phyloP scores from a whole-genome alignment of 2,329 filamentous ascomycete genomes.

The Polytolypa hystricis region DNA sequence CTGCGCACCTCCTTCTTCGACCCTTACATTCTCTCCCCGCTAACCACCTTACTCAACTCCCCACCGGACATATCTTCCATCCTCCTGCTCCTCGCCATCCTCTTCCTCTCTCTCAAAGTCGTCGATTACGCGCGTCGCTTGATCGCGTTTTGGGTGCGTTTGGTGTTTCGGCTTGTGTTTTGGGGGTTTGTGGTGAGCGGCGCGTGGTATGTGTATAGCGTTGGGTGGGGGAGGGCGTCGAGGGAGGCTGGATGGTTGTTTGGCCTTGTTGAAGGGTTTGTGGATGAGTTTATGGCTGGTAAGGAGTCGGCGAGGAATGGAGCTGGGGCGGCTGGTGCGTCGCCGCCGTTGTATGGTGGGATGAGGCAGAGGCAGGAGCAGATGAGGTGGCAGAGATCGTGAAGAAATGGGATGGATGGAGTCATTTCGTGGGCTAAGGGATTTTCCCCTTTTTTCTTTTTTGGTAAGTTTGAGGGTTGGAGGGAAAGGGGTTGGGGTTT shows the following conservation, averaged over 20 bases:
- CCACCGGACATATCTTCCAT: slow-evolving; percentile 27
- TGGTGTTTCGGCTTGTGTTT: slow-evolving; percentile 52
- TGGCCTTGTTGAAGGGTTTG: slow-evolving; percentile 54
- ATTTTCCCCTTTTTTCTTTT: not conserved
- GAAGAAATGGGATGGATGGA: not conserved
- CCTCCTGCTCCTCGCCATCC: slow-evolving; percentile 43
- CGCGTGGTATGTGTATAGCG: slow-evolving; percentile 43
- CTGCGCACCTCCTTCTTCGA: slow-evolving; percentile 34
- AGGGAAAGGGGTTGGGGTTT: not conserved
- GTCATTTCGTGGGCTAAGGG: not conserved
- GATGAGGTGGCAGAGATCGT: not conserved
- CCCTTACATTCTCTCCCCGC: slow-evolving; percentile 36
- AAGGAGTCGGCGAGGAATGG: slow-evolving; percentile 36
- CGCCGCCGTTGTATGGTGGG: slow-evolving; percentile 43
- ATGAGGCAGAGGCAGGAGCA: slow-evolving; percentile 35
- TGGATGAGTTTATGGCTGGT: slow-evolving; percentile 44
- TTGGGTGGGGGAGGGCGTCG: slow-evolving; percentile 24
- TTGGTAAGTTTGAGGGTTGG: not conserved
- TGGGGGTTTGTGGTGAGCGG: slow-evolving; percentile 50
- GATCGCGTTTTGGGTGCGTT: slow-evolving; percentile 64
- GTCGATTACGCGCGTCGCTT: slow-evolving; percentile 59
- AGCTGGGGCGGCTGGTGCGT: slow-evolving; percentile 45
- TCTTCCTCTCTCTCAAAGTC: slow-evolving; percentile 55
- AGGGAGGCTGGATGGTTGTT: slow-evolving; percentile 40
- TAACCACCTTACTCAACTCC: slow-evolving; percentile 24